phyloP scores from a whole-genome alignment of 345 rosid species.

The Populus alba region DNA sequence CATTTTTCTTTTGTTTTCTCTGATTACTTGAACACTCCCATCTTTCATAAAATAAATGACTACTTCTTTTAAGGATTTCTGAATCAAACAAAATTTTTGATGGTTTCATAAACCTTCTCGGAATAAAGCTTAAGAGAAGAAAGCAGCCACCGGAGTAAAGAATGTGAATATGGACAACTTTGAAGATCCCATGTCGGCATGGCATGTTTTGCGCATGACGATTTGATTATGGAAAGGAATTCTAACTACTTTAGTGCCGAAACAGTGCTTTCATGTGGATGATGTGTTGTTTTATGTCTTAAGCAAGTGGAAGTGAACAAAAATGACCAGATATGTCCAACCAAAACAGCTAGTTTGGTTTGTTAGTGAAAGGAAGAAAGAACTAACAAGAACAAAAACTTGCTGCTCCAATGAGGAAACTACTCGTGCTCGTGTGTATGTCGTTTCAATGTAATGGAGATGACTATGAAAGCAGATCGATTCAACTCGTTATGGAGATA shows the following conservation, averaged over 20 bases:
- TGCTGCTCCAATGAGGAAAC: background rate
- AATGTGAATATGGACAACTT: background rate
- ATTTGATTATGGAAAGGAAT: background rate
- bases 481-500: background rate
- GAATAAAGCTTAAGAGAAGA: background rate
- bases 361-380: background rate
- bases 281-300: background rate
- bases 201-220: background rate
- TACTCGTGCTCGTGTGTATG: background rate
- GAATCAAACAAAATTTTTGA: background rate
- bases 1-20: background rate
- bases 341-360: background rate
- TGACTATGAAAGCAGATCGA: conserved; percentile 19
- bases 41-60: too few species aligned
- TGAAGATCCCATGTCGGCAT: background rate
- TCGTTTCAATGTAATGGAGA: conserved; percentile 18
- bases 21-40: background rate
- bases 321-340: background rate
- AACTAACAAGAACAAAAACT: background rate
- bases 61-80: too few species aligned
- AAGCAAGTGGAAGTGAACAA: conserved; percentile 10
- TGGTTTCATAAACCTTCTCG: background rate
- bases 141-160: background rate
- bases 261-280: background rate
- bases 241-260: background rate